phyloP scores from a whole-genome alignment of 345 rosid genomes.

The Dipteronia sinensis region DNA sequence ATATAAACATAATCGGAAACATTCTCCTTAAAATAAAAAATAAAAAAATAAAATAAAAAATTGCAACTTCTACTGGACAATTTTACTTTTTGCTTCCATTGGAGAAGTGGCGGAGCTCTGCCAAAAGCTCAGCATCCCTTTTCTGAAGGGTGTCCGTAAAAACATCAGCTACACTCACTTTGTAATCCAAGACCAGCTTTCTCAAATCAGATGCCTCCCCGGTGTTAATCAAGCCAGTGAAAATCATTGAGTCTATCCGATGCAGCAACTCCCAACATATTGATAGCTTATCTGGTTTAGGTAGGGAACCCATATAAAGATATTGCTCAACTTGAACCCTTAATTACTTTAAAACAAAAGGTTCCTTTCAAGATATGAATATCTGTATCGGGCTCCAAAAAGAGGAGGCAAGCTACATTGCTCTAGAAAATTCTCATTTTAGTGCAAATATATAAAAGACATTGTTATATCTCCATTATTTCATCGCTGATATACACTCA shows the following conservation, averaged over 20 bases:
- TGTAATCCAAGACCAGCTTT: constrained; percentile 47
- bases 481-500: background rate
- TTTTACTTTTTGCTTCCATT: constrained; percentile 52
- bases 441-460: background rate
- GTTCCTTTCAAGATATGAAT: background rate
- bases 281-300: constrained; percentile 54
- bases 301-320: constrained; percentile 13
- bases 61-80: background rate
- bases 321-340: constrained; percentile 2
- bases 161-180: constrained; percentile 49
- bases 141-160: constrained; percentile 44
- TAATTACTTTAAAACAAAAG: constrained; percentile 7
- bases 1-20: background rate
- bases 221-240: constrained; percentile 48
- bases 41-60: background rate
- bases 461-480: background rate
- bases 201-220: constrained; percentile 70
- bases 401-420: background rate
- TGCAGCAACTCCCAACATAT: constrained; percentile 67
- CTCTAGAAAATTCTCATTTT: constrained; percentile 4
- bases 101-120: constrained; percentile 58
- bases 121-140: constrained; percentile 60
- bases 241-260: constrained; percentile 77
- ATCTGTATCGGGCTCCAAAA: background rate
- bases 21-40: background rate